Percentiles rank a stretch among this genome's conserved stretches.
phyloP scores from a whole-genome alignment of 2,329 filamentous ascomycete species.

The Lachnellula cervina region DNA sequence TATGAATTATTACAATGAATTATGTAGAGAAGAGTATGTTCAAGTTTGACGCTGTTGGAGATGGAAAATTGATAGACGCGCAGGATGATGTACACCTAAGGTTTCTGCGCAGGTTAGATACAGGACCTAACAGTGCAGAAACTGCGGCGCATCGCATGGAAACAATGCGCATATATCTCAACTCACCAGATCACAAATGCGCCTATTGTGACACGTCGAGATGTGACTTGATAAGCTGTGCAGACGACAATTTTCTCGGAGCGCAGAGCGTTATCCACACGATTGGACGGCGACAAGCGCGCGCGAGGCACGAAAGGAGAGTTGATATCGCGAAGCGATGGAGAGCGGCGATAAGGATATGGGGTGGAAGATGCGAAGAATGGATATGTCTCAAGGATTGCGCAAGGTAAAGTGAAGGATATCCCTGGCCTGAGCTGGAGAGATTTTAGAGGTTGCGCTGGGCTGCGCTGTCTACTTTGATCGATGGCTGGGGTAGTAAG shows the following conservation, averaged over 20 bases:
- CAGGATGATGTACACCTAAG: not conserved
- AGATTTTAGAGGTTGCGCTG: constrained; percentile 3
- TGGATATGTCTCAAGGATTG: constrained; percentile 3
- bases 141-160: not conserved
- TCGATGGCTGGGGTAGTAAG: constrained; percentile 13
- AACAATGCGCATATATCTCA: not conserved
- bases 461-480: constrained; percentile 4
- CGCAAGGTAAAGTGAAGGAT: not conserved
- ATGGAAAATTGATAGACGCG: constrained; percentile 3
- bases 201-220: constrained; percentile 3
- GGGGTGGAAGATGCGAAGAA: not conserved
- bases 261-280: constrained; percentile 13
- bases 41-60: not conserved
- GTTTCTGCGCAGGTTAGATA: not conserved
- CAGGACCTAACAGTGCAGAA: not conserved
- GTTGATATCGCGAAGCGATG: not conserved
- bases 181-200: not conserved
- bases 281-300: constrained; percentile 1
- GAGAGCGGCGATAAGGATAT: not conserved
- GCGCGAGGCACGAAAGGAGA: not conserved
- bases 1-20: not conserved
- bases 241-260: not conserved
- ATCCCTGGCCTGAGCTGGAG: not conserved
- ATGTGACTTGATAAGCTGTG: not conserved
- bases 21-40: not conserved